phyloP scores from a whole-genome alignment of 2,329 filamentous ascomycete genomes.

The Magnaporthiopsis incrustans region DNA sequence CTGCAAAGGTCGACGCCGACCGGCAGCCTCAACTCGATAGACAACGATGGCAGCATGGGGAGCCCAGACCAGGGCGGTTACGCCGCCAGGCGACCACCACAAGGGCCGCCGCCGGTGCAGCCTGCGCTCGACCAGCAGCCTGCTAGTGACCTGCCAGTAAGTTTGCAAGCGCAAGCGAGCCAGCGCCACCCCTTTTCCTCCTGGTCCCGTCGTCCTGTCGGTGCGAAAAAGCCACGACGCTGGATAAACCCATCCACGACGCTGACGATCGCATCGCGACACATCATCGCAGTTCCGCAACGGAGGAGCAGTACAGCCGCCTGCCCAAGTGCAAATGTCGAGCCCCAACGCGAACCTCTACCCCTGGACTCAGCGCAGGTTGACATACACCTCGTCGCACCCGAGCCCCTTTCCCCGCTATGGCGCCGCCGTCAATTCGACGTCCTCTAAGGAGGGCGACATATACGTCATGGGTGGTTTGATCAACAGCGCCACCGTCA shows the following conservation, averaged over 20 bases:
- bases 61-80: slow-evolving; percentile 57
- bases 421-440: slow-evolving; percentile 88
- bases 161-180: slow-evolving; percentile 14
- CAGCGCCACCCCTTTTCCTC: not conserved
- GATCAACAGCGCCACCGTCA: slow-evolving; percentile 90
- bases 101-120: slow-evolving; percentile 32
- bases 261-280: not conserved
- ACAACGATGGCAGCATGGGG: slow-evolving; percentile 45
- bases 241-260: slow-evolving; percentile 9
- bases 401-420: slow-evolving; percentile 91
- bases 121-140: slow-evolving; percentile 43
- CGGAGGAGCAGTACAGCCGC: slow-evolving; percentile 25
- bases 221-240: not conserved
- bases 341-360: slow-evolving; percentile 75
- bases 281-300: slow-evolving; percentile 42
- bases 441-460: slow-evolving; percentile 91
- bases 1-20: slow-evolving; percentile 61
- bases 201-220: not conserved
- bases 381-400: slow-evolving; percentile 77
- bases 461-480: slow-evolving; percentile 97
- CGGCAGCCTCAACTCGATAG: slow-evolving; percentile 69
- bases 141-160: slow-evolving; percentile 32
- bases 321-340: slow-evolving; percentile 18
- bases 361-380: slow-evolving; percentile 85
- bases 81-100: slow-evolving; percentile 39